A percentile compares a stretch with the other conserved stretches of the same genome.
Evolutionary conservation across 352 stramenopile genomes (phyloP).

Genomic region (Pythium brachiatum): DNA sequence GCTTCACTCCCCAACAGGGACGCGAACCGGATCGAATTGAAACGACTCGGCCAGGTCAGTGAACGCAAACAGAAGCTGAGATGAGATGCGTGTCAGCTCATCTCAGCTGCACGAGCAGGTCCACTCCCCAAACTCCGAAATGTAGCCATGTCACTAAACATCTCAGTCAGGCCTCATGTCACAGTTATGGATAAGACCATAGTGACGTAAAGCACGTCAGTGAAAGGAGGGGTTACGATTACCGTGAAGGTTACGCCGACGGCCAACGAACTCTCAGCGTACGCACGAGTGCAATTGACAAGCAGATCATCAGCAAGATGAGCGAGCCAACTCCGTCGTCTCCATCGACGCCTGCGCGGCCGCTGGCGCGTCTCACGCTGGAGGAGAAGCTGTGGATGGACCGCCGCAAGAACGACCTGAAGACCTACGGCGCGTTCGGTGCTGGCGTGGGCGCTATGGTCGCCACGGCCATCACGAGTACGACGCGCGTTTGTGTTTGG

Average conservation of each 20-base stretch:
- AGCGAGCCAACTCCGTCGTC: constrained; percentile 12
- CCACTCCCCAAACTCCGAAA: neutral
- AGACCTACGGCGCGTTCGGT: constrained; percentile 65
- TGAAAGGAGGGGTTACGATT: neutral
- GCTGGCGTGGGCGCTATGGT: constrained; percentile 51
- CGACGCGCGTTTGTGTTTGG: neutral
- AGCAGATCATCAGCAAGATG: constrained; percentile 13
- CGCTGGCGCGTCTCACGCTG: constrained; percentile 52
- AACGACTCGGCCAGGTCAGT: neutral
- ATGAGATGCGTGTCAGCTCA: neutral
- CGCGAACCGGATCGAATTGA: constrained; percentile 13
- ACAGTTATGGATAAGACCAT: neutral
- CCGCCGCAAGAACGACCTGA: constrained; percentile 56
- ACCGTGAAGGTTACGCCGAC: neutral
- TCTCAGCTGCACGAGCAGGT: neutral
- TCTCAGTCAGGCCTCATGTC: neutral
- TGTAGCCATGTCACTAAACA: constrained; percentile 1
- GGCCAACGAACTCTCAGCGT: neutral
- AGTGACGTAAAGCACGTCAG: neutral
- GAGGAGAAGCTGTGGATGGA: constrained; percentile 86
- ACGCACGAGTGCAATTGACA: constrained; percentile 11
- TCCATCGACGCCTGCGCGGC: constrained; percentile 12
- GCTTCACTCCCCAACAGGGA: neutral
- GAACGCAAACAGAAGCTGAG: constrained; percentile 4
- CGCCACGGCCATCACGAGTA: constrained; percentile 54